Evolutionary conservation across 2,329 filamentous ascomycete genomes (phyloP), one percentile per base, ranked within the genome.

Genomic region (Orbilia brochopaga): DNA sequence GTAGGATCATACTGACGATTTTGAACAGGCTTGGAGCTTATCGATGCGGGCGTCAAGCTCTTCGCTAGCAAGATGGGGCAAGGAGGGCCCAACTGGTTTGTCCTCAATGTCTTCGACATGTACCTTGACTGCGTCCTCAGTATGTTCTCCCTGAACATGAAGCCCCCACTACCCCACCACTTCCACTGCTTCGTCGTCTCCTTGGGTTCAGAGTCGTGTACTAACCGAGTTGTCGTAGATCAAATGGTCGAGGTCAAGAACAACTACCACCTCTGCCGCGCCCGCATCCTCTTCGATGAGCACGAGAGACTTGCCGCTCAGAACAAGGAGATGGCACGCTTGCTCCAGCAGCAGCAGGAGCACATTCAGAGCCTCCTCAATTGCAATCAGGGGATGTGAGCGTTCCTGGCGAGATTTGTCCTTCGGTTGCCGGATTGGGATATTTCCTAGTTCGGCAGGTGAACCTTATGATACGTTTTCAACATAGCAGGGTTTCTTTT

Each of bases 31-130:
- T 50, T 70, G 48, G 54, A 51, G 2, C 35, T 37, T 11, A 70
- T 70, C 32, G 37, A 70, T 10, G 35, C 48, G 2, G 66, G 66
- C 1, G 19, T 70, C 50, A 60, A 53, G 27, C 30, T 70, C 13
- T 70, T 70, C 40, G 19, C 53, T 13, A 30, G 30, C 50, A 70
- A 70, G 37, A 64, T 64, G 53, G 59, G 40, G 13, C 48, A 56
- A 6, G 4, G 15, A 11, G 46, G 59, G 19, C 53, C 59, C 0
- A 60, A 42, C 13, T 46, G 27, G 11, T 1, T 30, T 0, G 54
- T 70, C 35, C 30, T 70, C 10, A 64, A 64, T 24, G 56, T 32
- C 27, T 70, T 70, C n/a, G 50, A 54, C 13, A 48, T 53, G 8
- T 70, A 64, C 53, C 30, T 70, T 23, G 59, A 70, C 21, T 51